Base-by-base conservation (phyloP, 1,284 basidiomycete genomes). In the Pterulicium gracile region DNA sequence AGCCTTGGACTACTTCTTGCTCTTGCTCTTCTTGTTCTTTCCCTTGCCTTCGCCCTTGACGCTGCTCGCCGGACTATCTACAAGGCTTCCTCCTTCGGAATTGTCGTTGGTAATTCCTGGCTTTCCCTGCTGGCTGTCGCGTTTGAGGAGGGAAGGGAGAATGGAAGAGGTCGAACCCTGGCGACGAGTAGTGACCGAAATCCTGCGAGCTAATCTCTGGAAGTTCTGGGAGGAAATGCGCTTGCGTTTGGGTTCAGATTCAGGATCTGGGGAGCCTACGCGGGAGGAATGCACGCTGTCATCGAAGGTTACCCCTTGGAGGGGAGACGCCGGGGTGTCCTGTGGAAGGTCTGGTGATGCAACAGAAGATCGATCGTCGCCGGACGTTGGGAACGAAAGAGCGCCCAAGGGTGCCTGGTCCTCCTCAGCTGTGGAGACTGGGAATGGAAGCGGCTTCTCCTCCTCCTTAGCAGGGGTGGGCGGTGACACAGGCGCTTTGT, bases 161-260 rank as follows among this genome's bases (percentile, higher is more conserved):
- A 66, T 61, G 42, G 66, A 66, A 24, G 69, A 60, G 15, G 70
- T 60, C 18, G 68, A 76, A 24, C 77, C 75, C 54, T 75, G 70
- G 39, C 79, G 73, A 40, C 74, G 70, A 1, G 77, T 73, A 0
- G 75, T 76, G 32, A 86, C 60, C 12, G 85, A 87, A 47, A 88
- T 79, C 50, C 77, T 70, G 47, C 83, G 68, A 15, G 85, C 85
- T 39, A 88, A 60, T 22, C 82, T 73, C 60, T 88, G 84, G 68
- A 88, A 84, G 56, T 88, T 88, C 61, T 88, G 85, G 19, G 84
- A 83, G 10, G 83, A 80, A 47, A 84, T 86, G 20, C 84, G 73
- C 57, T 81, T 83, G 49, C 82, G 71, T 66, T 86, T 87, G 42
- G 76, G 76, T 55, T 85, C 83, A n/a, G 72, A 57, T 2, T 82